Evolutionary conservation across 2,329 filamentous ascomycete species (phyloP), one percentile per base, ranked within the genome.

Genomic region (Penicillium brasilianum): DNA sequence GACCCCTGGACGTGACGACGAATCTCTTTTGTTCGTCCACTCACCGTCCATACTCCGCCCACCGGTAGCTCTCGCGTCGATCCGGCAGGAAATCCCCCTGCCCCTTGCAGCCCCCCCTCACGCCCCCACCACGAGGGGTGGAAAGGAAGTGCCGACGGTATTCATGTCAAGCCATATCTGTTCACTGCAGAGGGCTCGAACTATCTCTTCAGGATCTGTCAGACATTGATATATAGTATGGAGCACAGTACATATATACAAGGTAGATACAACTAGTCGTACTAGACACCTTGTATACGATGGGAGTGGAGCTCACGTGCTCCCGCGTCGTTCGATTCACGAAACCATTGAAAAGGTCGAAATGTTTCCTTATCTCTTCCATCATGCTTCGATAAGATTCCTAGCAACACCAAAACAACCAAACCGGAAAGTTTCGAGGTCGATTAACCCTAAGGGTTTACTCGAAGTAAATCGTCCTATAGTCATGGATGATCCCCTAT

Each of bases 91-190:
- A 54, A 63, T 65, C 54, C 57, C 39, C 43, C 18, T 50, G 60
- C 63, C 65, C 67, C 66, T 69, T 67, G 55, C 62, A 65, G 63
- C 11, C 59, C 32, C 32, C 57, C 59, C 46, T 58, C 43, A 34
- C 59, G 48, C 57, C 41, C 53, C 22, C 37, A 60, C 67, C 66
- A 69, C 63, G 67, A 68, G 64, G 43, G 32, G 44, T 53, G 62
- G 61, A 59, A 65, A 43, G 11, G 50, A 64, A 48, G n/a, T 43
- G 10, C 43, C 49, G 54, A 52, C 22, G 54, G 36, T 16, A 30
- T 48, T n/a, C n/a, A 43, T 10, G 11, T 13, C 4, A 14, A 25
- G 5, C 25, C 22, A 46, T 28, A 5, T 43, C 28, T 14, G n/a
- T 28, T 48, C 44, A 48, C 14, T 18, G 14, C 1, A 16, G 16